Conservation (phyloP, 495 filamentous ascomycete genomes). For the Haplographium delicatum region DNA sequence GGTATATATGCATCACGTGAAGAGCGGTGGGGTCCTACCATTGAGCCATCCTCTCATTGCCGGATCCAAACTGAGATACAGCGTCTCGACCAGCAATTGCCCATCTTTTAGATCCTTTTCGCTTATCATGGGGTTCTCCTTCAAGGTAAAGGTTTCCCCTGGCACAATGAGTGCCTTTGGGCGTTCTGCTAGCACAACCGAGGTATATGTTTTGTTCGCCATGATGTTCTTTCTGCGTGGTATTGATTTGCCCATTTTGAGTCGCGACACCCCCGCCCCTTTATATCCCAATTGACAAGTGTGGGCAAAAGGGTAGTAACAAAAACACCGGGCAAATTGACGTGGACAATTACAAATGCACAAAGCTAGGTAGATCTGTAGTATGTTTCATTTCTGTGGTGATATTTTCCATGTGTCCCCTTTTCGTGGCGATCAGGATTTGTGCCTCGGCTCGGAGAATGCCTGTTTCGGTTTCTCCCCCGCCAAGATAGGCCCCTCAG, state of each 20-base stretch:
- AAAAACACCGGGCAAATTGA: too few relatives aligned
- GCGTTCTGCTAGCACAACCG: slow-evolving; percentile 45
- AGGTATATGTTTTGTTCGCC: slow-evolving; percentile 32
- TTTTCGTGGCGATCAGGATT: too few relatives aligned
- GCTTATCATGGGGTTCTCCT: slow-evolving; percentile 38
- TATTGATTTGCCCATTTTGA: slow-evolving; percentile 14
- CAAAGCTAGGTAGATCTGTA: too few relatives aligned
- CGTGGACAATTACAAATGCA: too few relatives aligned
- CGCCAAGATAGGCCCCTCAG: too few relatives aligned
- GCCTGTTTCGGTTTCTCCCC: too few relatives aligned
- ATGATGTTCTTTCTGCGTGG: slow-evolving; percentile 21
- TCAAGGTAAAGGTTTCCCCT: slow-evolving; percentile 49
- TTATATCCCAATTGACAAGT: too few relatives aligned
- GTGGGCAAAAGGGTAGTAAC: too few relatives aligned
- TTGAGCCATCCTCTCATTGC: slow-evolving; percentile 75
- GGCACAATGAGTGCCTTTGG: slow-evolving; percentile 40
- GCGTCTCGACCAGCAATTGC: slow-evolving; percentile 57
- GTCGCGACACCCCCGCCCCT: too few relatives aligned
- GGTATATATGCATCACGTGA: not conserved
- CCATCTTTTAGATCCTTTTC: slow-evolving; percentile 46
- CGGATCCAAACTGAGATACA: slow-evolving; percentile 74
- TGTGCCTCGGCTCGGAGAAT: too few relatives aligned
- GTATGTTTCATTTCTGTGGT: too few relatives aligned
- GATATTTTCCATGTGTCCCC: too few relatives aligned
- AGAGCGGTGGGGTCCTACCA: slow-evolving; percentile 23